Evolutionary conservation across 306 rosid genomes (phyloP).

Genomic region (Rosa persica): DNA sequence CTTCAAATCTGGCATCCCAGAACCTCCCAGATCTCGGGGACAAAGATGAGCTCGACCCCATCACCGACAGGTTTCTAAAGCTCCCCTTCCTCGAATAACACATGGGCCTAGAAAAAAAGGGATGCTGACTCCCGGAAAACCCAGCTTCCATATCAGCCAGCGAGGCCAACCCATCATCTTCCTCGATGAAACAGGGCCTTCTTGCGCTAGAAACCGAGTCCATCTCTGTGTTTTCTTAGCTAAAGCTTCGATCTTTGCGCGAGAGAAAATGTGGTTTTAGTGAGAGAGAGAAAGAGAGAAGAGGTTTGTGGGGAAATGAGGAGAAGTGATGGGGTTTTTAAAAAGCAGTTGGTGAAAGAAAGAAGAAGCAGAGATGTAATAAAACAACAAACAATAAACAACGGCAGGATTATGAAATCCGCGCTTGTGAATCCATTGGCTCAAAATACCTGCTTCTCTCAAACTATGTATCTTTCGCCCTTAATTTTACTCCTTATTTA

Average conservation of each 20-base stretch:
- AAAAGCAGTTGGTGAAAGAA: conserved; percentile 38
- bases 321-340: conserved; percentile 4
- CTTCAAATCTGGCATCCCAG: conserved; percentile 73
- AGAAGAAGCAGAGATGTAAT: conserved; percentile 17
- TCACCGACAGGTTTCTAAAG: not conserved
- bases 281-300: not conserved
- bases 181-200: conserved; percentile 62
- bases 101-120: conserved; percentile 48
- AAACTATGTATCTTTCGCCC: not conserved
- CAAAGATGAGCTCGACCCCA: conserved; percentile 8
- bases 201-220: conserved; percentile 34
- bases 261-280: not conserved
- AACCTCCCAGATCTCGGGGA: conserved; percentile 73
- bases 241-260: not conserved
- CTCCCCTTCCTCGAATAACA: conserved; percentile 32
- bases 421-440: conserved; percentile 70
- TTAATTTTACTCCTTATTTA: not conserved
- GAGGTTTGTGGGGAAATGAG: conserved; percentile 1
- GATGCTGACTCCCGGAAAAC: conserved; percentile 43
- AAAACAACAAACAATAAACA: conserved; percentile 44
- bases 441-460: conserved; percentile 37
- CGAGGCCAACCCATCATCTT: conserved; percentile 54
- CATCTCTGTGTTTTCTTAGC: conserved; percentile 24
- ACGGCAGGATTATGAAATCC: conserved; percentile 48
- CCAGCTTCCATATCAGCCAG: conserved; percentile 58